Percentiles rank a stretch among this genome's conserved stretches.
These are phyloP conservation scores for Neurospora sp. DNA, from an alignment of 495 filamentous ascomycete genomes.

Conservation along the genomic window DNA sequence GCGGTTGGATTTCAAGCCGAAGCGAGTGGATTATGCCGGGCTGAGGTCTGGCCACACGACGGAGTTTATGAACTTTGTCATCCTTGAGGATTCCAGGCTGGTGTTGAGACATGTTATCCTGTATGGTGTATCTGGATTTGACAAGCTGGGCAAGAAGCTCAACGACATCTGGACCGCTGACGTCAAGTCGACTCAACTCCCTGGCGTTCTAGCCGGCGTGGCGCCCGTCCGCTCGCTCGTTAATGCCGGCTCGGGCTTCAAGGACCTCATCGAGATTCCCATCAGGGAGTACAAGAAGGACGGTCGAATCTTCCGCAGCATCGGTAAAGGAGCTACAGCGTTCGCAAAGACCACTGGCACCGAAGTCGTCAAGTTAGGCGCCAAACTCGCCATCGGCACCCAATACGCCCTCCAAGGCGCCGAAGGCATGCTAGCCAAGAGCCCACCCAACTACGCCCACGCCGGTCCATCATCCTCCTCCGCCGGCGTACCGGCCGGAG, in stretches of 20 bases:
- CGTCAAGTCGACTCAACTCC: slow-evolving; percentile 81
- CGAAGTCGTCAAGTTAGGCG: slow-evolving; percentile 84
- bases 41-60: slow-evolving; percentile 96
- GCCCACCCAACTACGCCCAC: slow-evolving; percentile 17
- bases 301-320: slow-evolving; percentile 80
- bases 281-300: slow-evolving; percentile 90
- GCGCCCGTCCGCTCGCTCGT: slow-evolving; percentile 81
- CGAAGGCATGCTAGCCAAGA: slow-evolving; percentile 59
- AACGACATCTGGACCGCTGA: slow-evolving; percentile 98
- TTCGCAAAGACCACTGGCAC: slow-evolving; percentile 90
- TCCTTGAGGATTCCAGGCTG: slow-evolving; percentile 82
- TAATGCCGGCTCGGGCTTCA: slow-evolving; percentile 79
- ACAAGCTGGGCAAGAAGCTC: slow-evolving; percentile 73
- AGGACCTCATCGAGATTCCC: slow-evolving; percentile 77
- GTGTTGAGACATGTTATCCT: slow-evolving; percentile 80
- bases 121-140: slow-evolving; percentile 84
- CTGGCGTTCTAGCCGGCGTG: slow-evolving; percentile 79
- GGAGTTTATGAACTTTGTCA: slow-evolving; percentile 98
- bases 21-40: slow-evolving; percentile 87
- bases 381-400: slow-evolving; percentile 89
- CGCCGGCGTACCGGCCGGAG: slow-evolving; percentile 11
- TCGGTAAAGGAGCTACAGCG: slow-evolving; percentile 77
- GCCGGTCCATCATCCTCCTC: slow-evolving; percentile 5
- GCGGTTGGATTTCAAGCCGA: slow-evolving; percentile 94
- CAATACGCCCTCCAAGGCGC: slow-evolving; percentile 83